phyloP scores from a whole-genome alignment of 192 early-diverging fungal genomes.

The Coemansia sp. region DNA sequence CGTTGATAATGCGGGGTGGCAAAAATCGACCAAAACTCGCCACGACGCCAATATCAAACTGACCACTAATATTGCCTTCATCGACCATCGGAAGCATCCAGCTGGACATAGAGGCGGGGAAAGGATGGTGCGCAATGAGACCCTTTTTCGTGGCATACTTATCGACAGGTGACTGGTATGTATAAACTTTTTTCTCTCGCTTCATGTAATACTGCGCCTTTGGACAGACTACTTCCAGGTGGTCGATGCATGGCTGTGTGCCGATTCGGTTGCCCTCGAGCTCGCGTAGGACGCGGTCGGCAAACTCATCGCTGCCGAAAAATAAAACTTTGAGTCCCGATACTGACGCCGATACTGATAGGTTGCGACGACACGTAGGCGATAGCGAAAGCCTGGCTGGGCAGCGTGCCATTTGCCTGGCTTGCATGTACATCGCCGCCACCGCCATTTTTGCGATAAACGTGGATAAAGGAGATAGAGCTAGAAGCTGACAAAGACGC shows the following conservation, averaged over 20 bases:
- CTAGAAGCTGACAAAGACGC: not conserved
- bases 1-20: conserved; percentile 68
- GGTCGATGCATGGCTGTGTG: conserved; percentile 14
- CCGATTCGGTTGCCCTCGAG: conserved; percentile 60
- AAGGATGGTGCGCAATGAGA: conserved; percentile 6
- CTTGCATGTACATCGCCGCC: conserved; percentile 2
- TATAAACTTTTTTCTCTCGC: conserved; percentile 14
- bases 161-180: conserved; percentile 21
- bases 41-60: conserved; percentile 86
- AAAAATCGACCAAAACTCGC: conserved; percentile 94
- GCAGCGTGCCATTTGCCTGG: not conserved
- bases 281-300: conserved; percentile 61
- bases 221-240: conserved; percentile 28
- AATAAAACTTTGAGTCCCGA: conserved; percentile 66
- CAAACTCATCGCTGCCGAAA: conserved; percentile 90
- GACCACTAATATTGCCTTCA: not conserved
- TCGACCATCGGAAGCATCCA: conserved; percentile 21
- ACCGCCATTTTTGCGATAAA: not conserved
- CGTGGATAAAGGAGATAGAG: not conserved
- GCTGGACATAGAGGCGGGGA: not conserved
- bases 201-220: conserved; percentile 13
- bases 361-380: not conserved
- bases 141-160: conserved; percentile 7
- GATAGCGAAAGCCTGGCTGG: not conserved
- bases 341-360: not conserved